phyloP scores from a whole-genome alignment of 768 basidiomycete genomes.

The Suillus sp. region DNA sequence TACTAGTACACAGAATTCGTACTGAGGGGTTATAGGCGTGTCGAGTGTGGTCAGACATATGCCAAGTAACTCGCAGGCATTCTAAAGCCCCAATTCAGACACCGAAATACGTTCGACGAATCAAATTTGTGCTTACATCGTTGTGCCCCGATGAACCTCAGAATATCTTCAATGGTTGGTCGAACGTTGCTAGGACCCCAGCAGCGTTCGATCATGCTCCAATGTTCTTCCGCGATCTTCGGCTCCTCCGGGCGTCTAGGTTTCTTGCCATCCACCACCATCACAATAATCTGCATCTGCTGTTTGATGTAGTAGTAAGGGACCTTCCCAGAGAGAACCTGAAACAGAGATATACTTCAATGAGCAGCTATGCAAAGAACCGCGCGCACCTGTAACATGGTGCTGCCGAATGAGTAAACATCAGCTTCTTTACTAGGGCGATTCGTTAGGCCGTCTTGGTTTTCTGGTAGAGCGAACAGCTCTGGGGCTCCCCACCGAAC shows the following conservation, averaged over 20 bases:
- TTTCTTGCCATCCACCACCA: conserved; percentile 10
- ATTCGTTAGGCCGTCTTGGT: conserved; percentile 21
- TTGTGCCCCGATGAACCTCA: conserved; percentile 17
- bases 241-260: conserved; percentile 12
- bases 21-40: not conserved
- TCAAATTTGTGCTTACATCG: not conserved
- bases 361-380: not conserved
- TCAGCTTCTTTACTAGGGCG: conserved; percentile 12
- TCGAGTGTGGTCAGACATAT: not conserved
- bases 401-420: conserved; percentile 27
- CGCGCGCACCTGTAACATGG: conserved; percentile 18
- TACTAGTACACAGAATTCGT: too few relatives aligned
- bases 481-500: conserved; percentile 47
- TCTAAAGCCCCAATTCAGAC: not conserved
- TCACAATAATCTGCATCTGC: conserved; percentile 10
- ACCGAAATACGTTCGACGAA: not conserved
- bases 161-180: conserved; percentile 21
- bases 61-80: not conserved
- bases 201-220: conserved; percentile 13
- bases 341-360: not conserved
- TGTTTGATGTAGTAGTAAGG: conserved; percentile 14
- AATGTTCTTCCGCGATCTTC: conserved; percentile 11
- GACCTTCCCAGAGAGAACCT: conserved; percentile 15
- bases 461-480: conserved; percentile 24
- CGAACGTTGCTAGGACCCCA: conserved; percentile 8